phyloP scores from a whole-genome alignment of 2,329 filamentous ascomycete species.

The Sarocladiaceae sp. region DNA sequence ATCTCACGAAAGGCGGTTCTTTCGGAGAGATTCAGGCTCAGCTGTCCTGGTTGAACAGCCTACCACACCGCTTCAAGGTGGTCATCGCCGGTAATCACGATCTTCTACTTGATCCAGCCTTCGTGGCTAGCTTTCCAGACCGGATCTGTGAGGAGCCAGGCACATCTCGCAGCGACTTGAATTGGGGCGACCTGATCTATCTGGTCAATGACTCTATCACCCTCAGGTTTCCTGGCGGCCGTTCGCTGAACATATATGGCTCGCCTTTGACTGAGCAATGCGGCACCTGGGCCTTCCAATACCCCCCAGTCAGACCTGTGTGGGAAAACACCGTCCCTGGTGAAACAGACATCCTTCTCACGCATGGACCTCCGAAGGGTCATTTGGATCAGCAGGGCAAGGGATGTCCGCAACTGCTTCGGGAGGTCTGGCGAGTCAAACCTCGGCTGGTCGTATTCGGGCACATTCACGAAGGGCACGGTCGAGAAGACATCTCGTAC shows the following conservation, averaged over 20 bases:
- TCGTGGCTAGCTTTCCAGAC: constrained; percentile 2
- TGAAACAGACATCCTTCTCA: constrained; percentile 29
- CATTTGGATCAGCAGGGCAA: not conserved
- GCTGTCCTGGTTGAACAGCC: constrained; percentile 2
- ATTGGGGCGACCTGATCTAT: constrained; percentile 13
- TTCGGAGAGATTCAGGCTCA: constrained; percentile 4
- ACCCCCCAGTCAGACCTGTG: constrained; percentile 21
- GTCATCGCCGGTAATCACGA: constrained; percentile 40
- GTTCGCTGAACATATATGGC: no score
- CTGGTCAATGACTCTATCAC: constrained; percentile 10
- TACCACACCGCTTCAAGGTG: constrained; percentile 32
- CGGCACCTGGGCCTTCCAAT: constrained; percentile 37
- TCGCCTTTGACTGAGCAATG: not conserved
- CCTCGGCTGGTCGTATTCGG: not conserved
- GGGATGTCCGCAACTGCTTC: not conserved
- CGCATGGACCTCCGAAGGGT: constrained; percentile 27
- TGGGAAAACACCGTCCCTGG: constrained; percentile 19
- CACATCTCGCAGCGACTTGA: not conserved
- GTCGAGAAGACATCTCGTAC: not conserved
- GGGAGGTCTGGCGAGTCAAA: not conserved
- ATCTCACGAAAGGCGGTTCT: constrained; percentile 25
- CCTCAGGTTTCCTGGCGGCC: constrained; percentile 8
- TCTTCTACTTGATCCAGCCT: constrained; percentile 19
- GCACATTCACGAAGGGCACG: not conserved
- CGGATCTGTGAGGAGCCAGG: not conserved